A percentile compares a stretch with the other conserved stretches of the same genome.
These are phyloP conservation scores for Helminthosporium solani DNA, from an alignment of 2,329 filamentous ascomycete genomes.

Conservation along the genomic window DNA sequence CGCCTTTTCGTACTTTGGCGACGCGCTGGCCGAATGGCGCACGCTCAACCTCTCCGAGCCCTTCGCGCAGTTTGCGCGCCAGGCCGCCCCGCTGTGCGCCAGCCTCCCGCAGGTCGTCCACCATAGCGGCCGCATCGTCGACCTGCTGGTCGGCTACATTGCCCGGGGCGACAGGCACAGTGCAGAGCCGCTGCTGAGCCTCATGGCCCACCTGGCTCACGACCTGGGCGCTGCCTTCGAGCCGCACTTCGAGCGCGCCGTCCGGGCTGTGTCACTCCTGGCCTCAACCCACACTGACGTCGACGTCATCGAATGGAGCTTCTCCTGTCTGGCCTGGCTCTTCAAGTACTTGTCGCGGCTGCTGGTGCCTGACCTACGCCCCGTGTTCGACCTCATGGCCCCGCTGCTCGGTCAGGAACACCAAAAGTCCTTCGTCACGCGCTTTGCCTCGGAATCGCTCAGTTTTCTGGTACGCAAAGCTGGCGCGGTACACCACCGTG, in stretches of 20 bases:
- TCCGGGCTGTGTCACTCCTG: slow-evolving; percentile 74
- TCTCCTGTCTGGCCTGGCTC: slow-evolving; percentile 87
- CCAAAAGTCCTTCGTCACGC: slow-evolving; percentile 82
- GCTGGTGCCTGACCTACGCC: slow-evolving; percentile 79
- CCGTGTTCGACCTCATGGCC: slow-evolving; percentile 79
- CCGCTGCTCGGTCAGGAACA: slow-evolving; percentile 79
- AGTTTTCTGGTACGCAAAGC: slow-evolving; percentile 93
- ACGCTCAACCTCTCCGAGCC: slow-evolving; percentile 86
- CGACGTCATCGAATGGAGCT: slow-evolving; percentile 97
- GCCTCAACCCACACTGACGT: slow-evolving; percentile 75
- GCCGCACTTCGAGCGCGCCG: slow-evolving; percentile 75
- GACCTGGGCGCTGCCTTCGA: slow-evolving; percentile 87
- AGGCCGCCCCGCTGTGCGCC: slow-evolving; percentile 77
- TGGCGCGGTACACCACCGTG: slow-evolving; percentile 72
- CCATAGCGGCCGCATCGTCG: slow-evolving; percentile 83
- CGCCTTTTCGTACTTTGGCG: slow-evolving; percentile 83
- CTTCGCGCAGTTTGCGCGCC: slow-evolving; percentile 75
- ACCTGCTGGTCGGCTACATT: slow-evolving; percentile 72
- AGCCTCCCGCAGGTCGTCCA: slow-evolving; percentile 90
- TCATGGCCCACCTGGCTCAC: slow-evolving; percentile 93
- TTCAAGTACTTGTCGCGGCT: slow-evolving; percentile 96
- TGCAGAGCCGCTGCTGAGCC: slow-evolving; percentile 80
- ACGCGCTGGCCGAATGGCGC: slow-evolving; percentile 80
- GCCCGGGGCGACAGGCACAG: slow-evolving; percentile 74
- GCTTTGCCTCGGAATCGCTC: slow-evolving; percentile 92